A percentile compares a stretch with the other conserved stretches of the same genome.
Conservation (phyloP, 305 asterid genomes). For the Andrographis paniculata region DNA sequence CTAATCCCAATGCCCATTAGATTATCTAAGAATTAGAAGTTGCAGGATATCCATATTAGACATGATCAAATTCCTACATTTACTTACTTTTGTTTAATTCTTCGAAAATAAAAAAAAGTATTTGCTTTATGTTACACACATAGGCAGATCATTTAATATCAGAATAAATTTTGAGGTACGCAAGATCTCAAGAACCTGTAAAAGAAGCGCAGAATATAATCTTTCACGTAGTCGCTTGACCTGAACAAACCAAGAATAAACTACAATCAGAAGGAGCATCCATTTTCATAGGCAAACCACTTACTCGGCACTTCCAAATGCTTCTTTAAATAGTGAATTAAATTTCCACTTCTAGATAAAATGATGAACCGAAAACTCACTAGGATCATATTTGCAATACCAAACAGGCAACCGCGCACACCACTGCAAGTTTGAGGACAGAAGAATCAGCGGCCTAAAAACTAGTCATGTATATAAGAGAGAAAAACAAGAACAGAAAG, state of each 20-base stretch:
- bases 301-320: neutral
- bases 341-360: constrained; percentile 9
- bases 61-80: no score
- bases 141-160: no score
- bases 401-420: constrained; percentile 74
- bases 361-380: constrained; percentile 40
- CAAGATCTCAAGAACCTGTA: constrained; percentile 49
- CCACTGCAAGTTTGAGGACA: constrained; percentile 56
- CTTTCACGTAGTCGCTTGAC: constrained; percentile 88
- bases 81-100: no score
- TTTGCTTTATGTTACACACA: no score
- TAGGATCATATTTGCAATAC: constrained; percentile 91
- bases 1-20: no score
- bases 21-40: no score
- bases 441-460: constrained; percentile 22
- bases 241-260: constrained; percentile 36
- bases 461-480: constrained; percentile 5
- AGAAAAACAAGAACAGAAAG: no score
- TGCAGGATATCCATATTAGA: no score
- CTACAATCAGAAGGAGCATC: constrained; percentile 2
- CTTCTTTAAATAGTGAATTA: constrained; percentile 12
- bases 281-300: no score
- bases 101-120: no score
- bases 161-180: constrained; percentile 5
- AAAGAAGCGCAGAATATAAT: constrained; percentile 77